Base-by-base conservation (phyloP, 345 rosid genomes). In the Lagerstroemia speciosa region DNA sequence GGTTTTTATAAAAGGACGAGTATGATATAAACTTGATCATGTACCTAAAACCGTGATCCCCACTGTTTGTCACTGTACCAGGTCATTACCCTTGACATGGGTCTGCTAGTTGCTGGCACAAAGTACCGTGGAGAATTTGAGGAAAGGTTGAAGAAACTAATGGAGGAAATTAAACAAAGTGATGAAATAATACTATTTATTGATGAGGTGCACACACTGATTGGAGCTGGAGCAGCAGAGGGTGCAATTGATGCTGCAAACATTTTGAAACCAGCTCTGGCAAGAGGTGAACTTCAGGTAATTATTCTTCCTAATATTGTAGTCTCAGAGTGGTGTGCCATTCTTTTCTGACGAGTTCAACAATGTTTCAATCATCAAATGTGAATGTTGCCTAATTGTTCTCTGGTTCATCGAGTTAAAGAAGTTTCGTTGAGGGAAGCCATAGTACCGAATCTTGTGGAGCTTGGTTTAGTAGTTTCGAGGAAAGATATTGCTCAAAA, bases 191-290 rank as follows among this genome's bases (percentile, higher is more conserved):
- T 95, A 72, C 87, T 95, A 43, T 95, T 95, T 75, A 95, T 95
- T 70, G 99, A 95, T 83, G 99, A 95, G 81, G 99, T 95, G 70
- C 99, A 95, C 82, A 95, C 98, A 22, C 71, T 95, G 69, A 92
- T 95, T 64, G 99, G 98, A 68, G 98, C 99, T 30, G 99, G 98
- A 75, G 99, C 99, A 16, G 99, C 97, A 14, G 99, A 95, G 83
- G 99, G 99, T 33, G 98, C 99, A 0, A 95, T 95, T 38, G 99
- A 95, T 83, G 99, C 99, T 74, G 99, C 99, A 66, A 92, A 92
- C 80, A 95, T 95, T 73, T 82, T 95, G 82, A 95, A 95, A 78
- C 99, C 99, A 31, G 92, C 99, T 75, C 99, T 95, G 77, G 99
- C 99, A 20, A 86, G 99, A 84, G 99, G 99, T 78, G 99, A 95